Conservation (phyloP, 257 asterid genomes). For the Ajuga chamaepitys region DNA sequence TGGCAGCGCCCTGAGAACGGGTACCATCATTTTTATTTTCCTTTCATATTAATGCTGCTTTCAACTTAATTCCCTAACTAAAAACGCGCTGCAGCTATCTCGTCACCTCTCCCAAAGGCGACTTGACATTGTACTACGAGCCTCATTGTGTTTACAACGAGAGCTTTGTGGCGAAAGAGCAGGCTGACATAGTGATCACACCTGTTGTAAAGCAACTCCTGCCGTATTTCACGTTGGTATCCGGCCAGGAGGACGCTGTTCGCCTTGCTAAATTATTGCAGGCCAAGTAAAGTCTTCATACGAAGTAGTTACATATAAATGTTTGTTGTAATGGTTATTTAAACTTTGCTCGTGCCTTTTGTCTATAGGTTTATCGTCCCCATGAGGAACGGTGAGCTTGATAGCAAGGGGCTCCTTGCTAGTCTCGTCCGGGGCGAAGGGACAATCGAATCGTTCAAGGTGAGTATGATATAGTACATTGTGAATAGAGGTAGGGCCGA, state of each 20-base stretch:
- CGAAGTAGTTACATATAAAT: not conserved
- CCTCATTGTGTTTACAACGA: conserved; percentile 82
- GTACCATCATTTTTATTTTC: conserved; percentile 23
- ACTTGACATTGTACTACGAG: conserved; percentile 61
- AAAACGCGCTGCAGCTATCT: conserved; percentile 51
- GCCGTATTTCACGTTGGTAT: conserved; percentile 68
- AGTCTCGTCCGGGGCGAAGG: conserved; percentile 50
- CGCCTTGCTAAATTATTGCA: conserved; percentile 61
- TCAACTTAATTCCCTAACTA: not conserved
- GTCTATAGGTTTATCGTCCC: conserved; percentile 59
- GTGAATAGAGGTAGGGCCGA: not conserved
- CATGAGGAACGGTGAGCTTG: conserved; percentile 87
- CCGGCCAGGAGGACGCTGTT: conserved; percentile 93
- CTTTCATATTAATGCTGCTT: not conserved
- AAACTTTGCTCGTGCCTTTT: not conserved
- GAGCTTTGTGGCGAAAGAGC: conserved; percentile 38
- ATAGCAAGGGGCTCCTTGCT: conserved; percentile 71
- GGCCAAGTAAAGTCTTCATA: conserved; percentile 50
- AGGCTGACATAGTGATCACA: conserved; percentile 70
- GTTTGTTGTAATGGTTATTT: not conserved
- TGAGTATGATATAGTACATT: conserved; percentile 15
- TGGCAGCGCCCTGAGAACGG: conserved; percentile 99
- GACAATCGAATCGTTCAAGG: conserved; percentile 80
- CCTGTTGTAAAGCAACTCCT: conserved; percentile 85
- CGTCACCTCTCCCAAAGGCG: conserved; percentile 52